Evolutionary conservation across 164 flowering plant species (phyloP).

Genomic region (Magnolia changhungtana): DNA sequence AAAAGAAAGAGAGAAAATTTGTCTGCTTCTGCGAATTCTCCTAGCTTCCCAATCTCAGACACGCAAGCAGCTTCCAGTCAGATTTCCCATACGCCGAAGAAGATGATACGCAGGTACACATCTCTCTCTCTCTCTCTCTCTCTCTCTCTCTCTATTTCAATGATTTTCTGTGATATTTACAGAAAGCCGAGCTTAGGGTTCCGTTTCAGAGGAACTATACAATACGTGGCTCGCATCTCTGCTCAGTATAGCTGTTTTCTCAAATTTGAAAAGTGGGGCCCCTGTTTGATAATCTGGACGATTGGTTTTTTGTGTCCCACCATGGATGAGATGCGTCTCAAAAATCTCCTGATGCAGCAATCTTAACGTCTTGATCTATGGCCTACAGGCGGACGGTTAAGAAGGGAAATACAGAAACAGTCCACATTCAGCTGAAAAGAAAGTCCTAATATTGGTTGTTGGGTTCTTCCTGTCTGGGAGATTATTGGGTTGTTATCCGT

Average conservation of each 20-base stretch:
- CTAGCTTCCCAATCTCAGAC: not conserved
- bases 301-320: not conserved
- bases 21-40: not conserved
- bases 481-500: not conserved
- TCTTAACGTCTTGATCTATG: not conserved
- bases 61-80: not conserved
- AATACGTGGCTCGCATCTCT: not conserved
- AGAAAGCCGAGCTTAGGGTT: not conserved
- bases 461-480: not conserved
- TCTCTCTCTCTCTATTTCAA: not conserved
- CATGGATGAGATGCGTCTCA: not conserved
- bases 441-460: not conserved
- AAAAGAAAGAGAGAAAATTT: not conserved
- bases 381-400: not conserved
- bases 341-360: not conserved
- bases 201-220: not conserved
- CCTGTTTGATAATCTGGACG: not conserved
- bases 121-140: not conserved
- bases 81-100: not conserved
- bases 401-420: not conserved
- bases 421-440: not conserved
- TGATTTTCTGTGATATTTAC: not conserved
- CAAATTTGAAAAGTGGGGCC: not conserved
- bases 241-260: not conserved
- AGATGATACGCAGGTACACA: constrained; percentile 22